A percentile compares a stretch with the other conserved stretches of the same genome.
These are phyloP conservation scores for Saccharomyces cerevisiae DNA, from an alignment of 805 yeast genomes.

Conservation along the genomic window DNA sequence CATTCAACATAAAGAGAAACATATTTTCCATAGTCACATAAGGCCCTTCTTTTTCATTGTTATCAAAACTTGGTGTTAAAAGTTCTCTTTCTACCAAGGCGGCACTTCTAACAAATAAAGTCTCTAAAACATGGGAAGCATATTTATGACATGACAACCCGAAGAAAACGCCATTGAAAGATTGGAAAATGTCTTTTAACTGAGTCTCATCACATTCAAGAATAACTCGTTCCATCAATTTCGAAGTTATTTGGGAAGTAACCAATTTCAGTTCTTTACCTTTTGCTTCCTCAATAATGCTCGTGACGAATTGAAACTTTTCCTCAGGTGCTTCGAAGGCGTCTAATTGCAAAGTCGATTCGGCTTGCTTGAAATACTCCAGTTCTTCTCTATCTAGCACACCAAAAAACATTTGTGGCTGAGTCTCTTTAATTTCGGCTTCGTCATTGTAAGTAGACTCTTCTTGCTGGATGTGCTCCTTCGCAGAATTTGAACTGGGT, in stretches of 20 bases:
- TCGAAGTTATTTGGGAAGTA: constrained; percentile 91
- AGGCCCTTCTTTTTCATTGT: constrained; percentile 31
- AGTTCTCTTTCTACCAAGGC: constrained; percentile 68
- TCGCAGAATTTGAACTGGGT: constrained; percentile 11
- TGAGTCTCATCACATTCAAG: constrained; percentile 56
- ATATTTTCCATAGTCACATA: constrained; percentile 56
- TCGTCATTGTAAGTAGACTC: constrained; percentile 7
- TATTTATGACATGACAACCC: constrained; percentile 78
- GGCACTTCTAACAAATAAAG: constrained; percentile 68
- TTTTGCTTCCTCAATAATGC: constrained; percentile 75
- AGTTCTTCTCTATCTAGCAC: constrained; percentile 74
- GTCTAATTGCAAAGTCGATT: constrained; percentile 71
- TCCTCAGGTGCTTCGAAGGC: constrained; percentile 73
- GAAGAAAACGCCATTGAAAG: constrained; percentile 67
- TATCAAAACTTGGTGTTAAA: constrained; percentile 36
- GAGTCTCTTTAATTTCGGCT: constrained; percentile 11
- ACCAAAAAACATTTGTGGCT: constrained; percentile 61
- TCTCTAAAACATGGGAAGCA: constrained; percentile 89
- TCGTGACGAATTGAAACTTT: constrained; percentile 56
- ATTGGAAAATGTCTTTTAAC: constrained; percentile 53
- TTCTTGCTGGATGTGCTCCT: constrained; percentile 3
- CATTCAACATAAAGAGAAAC: constrained; percentile 57
- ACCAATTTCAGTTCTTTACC: constrained; percentile 89
- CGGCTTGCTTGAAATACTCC: constrained; percentile 90
- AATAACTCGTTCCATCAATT: constrained; percentile 81